These are phyloP conservation scores for Lyophyllum semitale DNA, from an alignment of 768 basidiomycete genomes.

Conservation along the genomic window DNA sequence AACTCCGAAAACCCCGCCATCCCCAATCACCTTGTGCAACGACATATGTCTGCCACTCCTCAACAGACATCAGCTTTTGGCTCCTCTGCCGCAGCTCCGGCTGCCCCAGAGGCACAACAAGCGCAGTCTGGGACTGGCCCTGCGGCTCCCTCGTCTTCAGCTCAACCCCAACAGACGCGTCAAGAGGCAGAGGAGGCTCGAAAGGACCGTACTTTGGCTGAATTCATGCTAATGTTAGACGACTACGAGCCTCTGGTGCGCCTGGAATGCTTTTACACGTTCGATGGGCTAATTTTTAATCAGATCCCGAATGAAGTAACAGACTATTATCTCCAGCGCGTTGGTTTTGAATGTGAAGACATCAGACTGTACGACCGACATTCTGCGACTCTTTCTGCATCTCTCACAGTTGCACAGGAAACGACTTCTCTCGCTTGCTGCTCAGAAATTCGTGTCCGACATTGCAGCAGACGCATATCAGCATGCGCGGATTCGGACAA, in stretches of 20 bases:
- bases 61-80: conserved; percentile 29
- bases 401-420: conserved; percentile 57
- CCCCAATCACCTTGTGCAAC: conserved; percentile 6
- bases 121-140: conserved; percentile 20
- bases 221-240: conserved; percentile 94
- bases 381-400: background rate
- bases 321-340: conserved; percentile 93
- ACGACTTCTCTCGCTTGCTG: conserved; percentile 90
- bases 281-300: background rate
- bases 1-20: conserved; percentile 28
- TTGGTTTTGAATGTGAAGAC: conserved; percentile 96
- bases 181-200: conserved; percentile 79
- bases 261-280: conserved; percentile 1
- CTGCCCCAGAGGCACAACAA: conserved; percentile 28
- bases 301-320: conserved; percentile 98
- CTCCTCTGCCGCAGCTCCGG: conserved; percentile 29
- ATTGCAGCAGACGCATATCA: conserved; percentile 97
- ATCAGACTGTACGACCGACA: conserved; percentile 72
- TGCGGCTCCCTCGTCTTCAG: conserved; percentile 27
- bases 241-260: conserved; percentile 93
- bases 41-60: conserved; percentile 30
- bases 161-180: conserved; percentile 49
- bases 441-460: conserved; percentile 97
- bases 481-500: conserved; percentile 94
- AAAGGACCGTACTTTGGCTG: conserved; percentile 88